Evolutionary conservation across 1,284 basidiomycete genomes (phyloP).

Genomic region (Rhodotorula glutinis): DNA sequence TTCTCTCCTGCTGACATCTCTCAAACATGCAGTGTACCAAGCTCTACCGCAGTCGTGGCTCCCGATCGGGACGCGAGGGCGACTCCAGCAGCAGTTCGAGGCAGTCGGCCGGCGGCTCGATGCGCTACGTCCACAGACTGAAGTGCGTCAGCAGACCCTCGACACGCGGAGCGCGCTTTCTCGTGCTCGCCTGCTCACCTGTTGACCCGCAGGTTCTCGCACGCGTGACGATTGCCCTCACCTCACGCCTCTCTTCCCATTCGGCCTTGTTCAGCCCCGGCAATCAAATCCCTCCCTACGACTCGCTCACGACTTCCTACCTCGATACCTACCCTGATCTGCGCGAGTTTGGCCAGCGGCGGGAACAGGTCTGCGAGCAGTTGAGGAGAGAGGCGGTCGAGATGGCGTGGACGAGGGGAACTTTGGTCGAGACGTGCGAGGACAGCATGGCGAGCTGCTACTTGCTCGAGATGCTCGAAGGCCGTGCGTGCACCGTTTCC

Average conservation of each 20-base stretch:
- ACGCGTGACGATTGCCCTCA: conserved; percentile 33
- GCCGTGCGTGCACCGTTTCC: conserved; percentile 8
- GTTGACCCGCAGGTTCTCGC: conserved; percentile 23
- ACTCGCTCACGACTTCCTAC: conserved; percentile 18
- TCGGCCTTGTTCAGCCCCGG: conserved; percentile 12
- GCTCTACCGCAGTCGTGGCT: conserved; percentile 34
- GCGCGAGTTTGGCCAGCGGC: conserved; percentile 22
- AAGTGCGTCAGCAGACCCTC: conserved; percentile 4
- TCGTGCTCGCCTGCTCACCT: not conserved
- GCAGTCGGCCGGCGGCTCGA: conserved; percentile 21
- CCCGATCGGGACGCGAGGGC: conserved; percentile 22
- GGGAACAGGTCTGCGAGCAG: conserved; percentile 23
- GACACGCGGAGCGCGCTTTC: too few relatives aligned
- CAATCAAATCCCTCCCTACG: conserved; percentile 14
- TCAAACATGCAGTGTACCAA: conserved; percentile 33
- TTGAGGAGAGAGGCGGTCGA: conserved; percentile 29
- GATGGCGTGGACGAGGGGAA: conserved; percentile 32
- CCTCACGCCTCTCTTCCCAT: conserved; percentile 34
- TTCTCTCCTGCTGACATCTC: too few relatives aligned
- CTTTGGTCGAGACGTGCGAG: conserved; percentile 28
- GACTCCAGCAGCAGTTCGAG: conserved; percentile 24
- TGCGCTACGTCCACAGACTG: conserved; percentile 25
- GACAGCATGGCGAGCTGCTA: conserved; percentile 37
- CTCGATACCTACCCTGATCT: conserved; percentile 24
- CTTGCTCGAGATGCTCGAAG: conserved; percentile 38